Base-by-base conservation (phyloP, 305 asterid genomes). In the Solanum hybrid region DNA sequence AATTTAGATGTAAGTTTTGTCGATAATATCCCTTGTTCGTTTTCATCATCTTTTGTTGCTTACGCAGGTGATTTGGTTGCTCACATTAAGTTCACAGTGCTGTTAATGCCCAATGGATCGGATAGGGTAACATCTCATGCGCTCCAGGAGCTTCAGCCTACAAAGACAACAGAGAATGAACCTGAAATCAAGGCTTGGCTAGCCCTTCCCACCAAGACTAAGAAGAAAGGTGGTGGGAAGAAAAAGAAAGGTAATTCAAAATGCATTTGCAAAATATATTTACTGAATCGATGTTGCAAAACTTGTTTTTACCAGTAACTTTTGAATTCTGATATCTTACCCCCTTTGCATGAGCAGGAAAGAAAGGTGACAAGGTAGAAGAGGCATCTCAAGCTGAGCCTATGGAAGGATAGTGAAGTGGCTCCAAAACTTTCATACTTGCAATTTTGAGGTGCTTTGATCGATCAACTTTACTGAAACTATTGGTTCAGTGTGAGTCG, bases 41-140 rank as follows among this genome's bases (percentile, higher is more conserved):
- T 29, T 29, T 88, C n/a, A 17, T 77, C 19, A 34, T 56, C 87
- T 32, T 85, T 31, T 32, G 37, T 40, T 89, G 89, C 71, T 87
- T 87, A 88, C 90, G 88, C 96, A 97, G 99, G 98, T 85, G 99
- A 97, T 88, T 91, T 96, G 69, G 98, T 97, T 71, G 99, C 99
- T 75, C 99, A 97, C 92, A 93, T 95, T 79, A 97, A 97, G 91
- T 96, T 95, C 91, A 97, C 99, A 2, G 99, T 97, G 85, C 92
- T 97, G 92, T 94, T 96, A 24, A 95, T 97, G 99, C 98, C 99
- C 8, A 97, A 95, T 60, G 99, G 99, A 72, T 97, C 98, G 10
- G 99, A 97, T 82, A 93, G 98, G 85, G 69, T 97, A 86, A 97
- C 99, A 56, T 92, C 96, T 10, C 97, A 96, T 92, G 85, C 98